Base-by-base conservation (phyloP, 2,329 filamentous ascomycete species). In the Didymella arachidicola region DNA sequence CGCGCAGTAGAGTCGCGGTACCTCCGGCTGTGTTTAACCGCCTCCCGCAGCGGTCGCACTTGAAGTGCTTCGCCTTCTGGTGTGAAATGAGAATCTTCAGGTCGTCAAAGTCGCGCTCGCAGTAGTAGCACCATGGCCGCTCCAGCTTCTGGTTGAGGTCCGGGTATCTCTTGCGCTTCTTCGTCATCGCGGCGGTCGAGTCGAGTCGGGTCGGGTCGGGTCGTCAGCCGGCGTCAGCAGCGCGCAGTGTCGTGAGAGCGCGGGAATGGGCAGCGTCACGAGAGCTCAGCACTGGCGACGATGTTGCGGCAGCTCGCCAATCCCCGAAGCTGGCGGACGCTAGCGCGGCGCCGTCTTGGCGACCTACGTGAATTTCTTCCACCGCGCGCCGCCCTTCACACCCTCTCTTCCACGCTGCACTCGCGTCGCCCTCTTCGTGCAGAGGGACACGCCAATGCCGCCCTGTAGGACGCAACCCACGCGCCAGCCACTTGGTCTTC, bases 41-140 rank as follows among this genome's bases (percentile, higher is more conserved):
- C 65, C 95, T 87, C 52, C 89, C 89, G 77, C 95, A 99, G 80
- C 89, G 83, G 70, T 97, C 92, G 80, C 95, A 99, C 79, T 97
- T 97, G 84, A 97, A 98, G 79, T 99, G 95, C 80, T 98, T 98
- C n/a, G 94, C 93, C 77, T 97, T 98, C 75, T 98, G 95, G 78
- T 99, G 95, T 57, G 91, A 93, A 69, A 97, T 96, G 64, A 99
- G 87, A 68, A 98, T 93, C 82, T 97, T 97, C 45, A 97, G 79
- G 77, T 99, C 95, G 78, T 98, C 93, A 76, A 98, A 99, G 80
- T 98, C 94, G 81, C 94, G 91, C 80, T 99, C 95, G 89, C 95
- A 99, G 82, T 99, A 99, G 81, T 97, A 99, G 82, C 95, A 99
- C 93, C 93, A 98, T 48, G 94, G 90, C 57, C 93, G 89, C 67